These are phyloP conservation scores for Salix suchowensis DNA, from an alignment of 345 rosid genomes.

Conservation along the genomic window DNA sequence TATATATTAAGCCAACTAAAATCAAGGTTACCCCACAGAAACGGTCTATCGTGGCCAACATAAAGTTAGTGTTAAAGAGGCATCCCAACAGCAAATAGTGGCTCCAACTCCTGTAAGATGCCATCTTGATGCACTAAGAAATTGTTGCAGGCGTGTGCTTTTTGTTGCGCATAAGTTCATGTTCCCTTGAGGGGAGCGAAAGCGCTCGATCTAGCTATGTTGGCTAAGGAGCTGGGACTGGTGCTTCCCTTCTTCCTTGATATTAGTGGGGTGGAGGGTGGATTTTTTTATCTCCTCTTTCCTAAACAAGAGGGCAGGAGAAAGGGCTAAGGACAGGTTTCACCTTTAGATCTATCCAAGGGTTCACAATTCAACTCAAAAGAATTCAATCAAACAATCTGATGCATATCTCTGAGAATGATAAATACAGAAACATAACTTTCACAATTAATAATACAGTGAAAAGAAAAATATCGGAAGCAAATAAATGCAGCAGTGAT, in stretches of 20 bases:
- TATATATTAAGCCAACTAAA: background rate
- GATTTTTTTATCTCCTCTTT: background rate
- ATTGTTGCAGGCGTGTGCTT: background rate
- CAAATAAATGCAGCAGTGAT: constrained; percentile 21
- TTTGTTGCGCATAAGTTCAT: no score
- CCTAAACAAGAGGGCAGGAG: background rate
- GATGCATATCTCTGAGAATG: constrained; percentile 18
- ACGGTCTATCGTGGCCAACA: background rate
- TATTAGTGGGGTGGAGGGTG: background rate
- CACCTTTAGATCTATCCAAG: background rate
- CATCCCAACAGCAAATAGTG: background rate
- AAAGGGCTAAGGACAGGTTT: constrained; percentile 1
- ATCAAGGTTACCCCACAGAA: background rate
- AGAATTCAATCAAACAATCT: constrained; percentile 21
- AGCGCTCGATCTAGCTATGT: no score
- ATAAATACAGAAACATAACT: constrained; percentile 29
- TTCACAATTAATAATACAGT: constrained; percentile 23
- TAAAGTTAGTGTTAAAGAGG: background rate
- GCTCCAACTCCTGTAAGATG: background rate
- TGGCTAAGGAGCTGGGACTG: no score
- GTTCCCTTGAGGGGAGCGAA: no score
- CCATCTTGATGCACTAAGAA: background rate
- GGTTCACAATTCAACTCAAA: background rate
- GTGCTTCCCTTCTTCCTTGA: background rate
- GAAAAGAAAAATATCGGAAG: constrained; percentile 17